These are phyloP conservation scores for Backusella luteola DNA, from an alignment of 192 early-diverging fungal species.

Conservation along the genomic window DNA sequence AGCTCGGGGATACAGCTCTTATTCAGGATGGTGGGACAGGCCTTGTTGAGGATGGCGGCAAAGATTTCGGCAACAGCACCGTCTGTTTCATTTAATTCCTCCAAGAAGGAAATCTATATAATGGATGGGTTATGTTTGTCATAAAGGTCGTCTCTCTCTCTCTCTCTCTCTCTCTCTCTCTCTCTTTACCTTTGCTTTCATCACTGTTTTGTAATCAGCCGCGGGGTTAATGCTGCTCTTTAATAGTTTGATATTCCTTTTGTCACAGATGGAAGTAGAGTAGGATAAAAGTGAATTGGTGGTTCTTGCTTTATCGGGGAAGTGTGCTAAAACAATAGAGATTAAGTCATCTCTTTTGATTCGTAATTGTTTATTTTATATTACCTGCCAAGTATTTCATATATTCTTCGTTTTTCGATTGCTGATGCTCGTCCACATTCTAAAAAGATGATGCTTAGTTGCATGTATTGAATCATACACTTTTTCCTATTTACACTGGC, in stretches of 20 bases:
- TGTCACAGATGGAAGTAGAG: background rate
- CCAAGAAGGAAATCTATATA: conserved; percentile 63
- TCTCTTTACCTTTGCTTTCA: conserved; percentile 14
- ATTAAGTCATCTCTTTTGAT: conserved; percentile 2
- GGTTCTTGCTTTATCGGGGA: conserved; percentile 14
- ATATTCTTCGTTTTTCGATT: conserved; percentile 3
- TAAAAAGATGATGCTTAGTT: background rate
- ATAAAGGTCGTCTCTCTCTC: too few relatives aligned
- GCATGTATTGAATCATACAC: too few relatives aligned
- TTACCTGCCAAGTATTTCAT: conserved; percentile 25
- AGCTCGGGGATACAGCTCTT: conserved; percentile 62
- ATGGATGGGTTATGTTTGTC: background rate
- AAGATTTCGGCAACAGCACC: conserved; percentile 69
- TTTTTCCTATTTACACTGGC: background rate
- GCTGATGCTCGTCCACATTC: background rate
- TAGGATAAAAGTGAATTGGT: background rate
- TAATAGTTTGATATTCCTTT: conserved; percentile 1
- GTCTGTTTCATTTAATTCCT: conserved; percentile 61
- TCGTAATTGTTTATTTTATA: background rate
- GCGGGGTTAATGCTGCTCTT: conserved; percentile 4
- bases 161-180: too few relatives aligned
- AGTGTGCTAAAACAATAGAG: conserved; percentile 10
- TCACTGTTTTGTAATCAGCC: conserved; percentile 12
- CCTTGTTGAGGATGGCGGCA: conserved; percentile 67
- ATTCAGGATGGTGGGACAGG: conserved; percentile 74